These are phyloP conservation scores for Trichoderma breve DNA, from an alignment of 2,329 filamentous ascomycete species.

Conservation along the genomic window DNA sequence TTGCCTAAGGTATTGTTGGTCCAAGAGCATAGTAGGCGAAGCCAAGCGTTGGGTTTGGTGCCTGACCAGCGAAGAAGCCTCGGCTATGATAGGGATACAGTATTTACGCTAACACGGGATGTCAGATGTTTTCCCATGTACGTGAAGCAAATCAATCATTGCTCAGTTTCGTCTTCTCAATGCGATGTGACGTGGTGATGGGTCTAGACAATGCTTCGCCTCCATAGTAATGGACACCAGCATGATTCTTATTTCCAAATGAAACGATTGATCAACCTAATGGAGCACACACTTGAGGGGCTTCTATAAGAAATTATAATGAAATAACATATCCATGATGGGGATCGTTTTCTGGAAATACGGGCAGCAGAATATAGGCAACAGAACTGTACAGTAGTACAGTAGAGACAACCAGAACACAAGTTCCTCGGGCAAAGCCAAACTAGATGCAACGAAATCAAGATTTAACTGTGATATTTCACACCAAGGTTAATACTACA, in stretches of 20 bases:
- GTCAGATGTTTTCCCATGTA: too few species aligned
- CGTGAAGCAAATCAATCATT: neutral
- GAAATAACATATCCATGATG: neutral
- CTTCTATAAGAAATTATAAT: neutral
- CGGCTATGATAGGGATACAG: neutral
- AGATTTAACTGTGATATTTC: neutral
- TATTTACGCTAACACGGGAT: too few species aligned
- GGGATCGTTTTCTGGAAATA: neutral
- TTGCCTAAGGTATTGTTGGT: neutral
- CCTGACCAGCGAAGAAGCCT: neutral
- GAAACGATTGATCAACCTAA: neutral
- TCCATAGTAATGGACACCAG: neutral
- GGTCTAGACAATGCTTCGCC: neutral
- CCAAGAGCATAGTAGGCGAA: neutral
- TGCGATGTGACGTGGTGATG: neutral
- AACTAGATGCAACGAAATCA: neutral
- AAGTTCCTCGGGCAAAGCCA: neutral
- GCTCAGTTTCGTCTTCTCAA: neutral
- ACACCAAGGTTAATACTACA: neutral
- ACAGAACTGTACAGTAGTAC: too few species aligned
- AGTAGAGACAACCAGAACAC: neutral
- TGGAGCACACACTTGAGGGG: neutral
- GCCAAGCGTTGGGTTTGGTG: neutral
- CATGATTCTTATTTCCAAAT: neutral
- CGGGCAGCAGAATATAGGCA: neutral